Conservation (phyloP, 768 basidiomycete genomes). For the Termitomyces sp. region DNA sequence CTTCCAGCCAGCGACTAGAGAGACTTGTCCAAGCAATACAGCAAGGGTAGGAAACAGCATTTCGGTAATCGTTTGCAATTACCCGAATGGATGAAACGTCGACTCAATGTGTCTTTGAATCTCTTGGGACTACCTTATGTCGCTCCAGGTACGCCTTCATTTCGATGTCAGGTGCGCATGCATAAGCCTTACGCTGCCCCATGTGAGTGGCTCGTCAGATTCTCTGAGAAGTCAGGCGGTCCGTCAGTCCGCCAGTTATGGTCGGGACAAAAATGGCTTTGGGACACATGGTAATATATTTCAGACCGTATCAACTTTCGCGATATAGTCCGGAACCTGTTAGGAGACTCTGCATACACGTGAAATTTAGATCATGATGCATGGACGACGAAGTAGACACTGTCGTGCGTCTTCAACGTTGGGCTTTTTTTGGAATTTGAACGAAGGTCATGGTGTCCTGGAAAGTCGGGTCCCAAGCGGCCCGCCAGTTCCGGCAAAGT, state of each 20-base stretch:
- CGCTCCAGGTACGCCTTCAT: too few relatives aligned
- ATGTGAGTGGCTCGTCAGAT: constrained; percentile 1
- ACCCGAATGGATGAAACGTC: too few relatives aligned
- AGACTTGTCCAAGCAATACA: constrained; percentile 19
- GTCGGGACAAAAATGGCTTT: background rate
- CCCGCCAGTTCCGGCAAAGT: too few relatives aligned
- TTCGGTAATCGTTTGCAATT: background rate
- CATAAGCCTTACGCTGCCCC: background rate
- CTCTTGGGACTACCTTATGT: background rate
- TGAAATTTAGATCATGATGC: background rate
- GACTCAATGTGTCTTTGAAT: background rate
- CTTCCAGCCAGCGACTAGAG: constrained; percentile 32
- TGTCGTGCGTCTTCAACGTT: background rate
- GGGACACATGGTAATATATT: too few relatives aligned
- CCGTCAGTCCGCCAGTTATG: background rate
- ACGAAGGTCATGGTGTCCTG: background rate
- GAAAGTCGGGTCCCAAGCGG: background rate
- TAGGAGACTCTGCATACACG: background rate
- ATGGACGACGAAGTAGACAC: background rate
- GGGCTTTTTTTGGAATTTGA: background rate
- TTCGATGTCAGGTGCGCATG: background rate
- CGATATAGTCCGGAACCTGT: background rate
- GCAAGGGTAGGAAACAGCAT: constrained; percentile 9
- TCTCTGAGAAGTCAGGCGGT: background rate
- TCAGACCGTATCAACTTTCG: background rate